Percentiles rank a stretch among this genome's conserved stretches.
These are phyloP conservation scores for Hemisphaericaspora xylanilytica DNA, from an alignment of 1,139 yeast species.

Conservation along the genomic window DNA sequence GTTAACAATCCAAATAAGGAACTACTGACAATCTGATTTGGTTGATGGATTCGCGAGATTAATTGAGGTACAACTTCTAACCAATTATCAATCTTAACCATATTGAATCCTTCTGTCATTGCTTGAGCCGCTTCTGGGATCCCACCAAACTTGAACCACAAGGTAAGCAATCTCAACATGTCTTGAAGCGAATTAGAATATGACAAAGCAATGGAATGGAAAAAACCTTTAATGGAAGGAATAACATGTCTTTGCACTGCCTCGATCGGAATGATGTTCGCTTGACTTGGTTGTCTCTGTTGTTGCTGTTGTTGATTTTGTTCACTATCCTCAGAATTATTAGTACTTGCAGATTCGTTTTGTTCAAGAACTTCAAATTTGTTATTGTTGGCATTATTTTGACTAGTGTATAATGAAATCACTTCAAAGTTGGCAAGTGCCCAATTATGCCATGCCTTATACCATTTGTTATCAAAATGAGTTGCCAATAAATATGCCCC, in stretches of 20 bases:
- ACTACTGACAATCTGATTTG: conserved; percentile 78
- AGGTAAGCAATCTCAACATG: conserved; percentile 79
- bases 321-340: conserved; percentile 19
- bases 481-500: conserved; percentile 94
- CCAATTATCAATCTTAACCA: conserved; percentile 93
- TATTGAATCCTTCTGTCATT: conserved; percentile 83
- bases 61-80: conserved; percentile 92
- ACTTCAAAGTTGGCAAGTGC: conserved; percentile 97
- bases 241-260: conserved; percentile 82
- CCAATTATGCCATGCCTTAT: conserved; percentile 99
- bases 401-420: conserved; percentile 62
- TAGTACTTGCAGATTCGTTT: conserved; percentile 15
- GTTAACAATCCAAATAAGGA: conserved; percentile 78
- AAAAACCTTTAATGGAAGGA: conserved; percentile 93
- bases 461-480: conserved; percentile 90
- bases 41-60: conserved; percentile 95
- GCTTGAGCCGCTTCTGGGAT: conserved; percentile 88
- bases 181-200: conserved; percentile 88
- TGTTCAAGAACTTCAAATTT: conserved; percentile 15
- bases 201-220: conserved; percentile 89
- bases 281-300: conserved; percentile 6
- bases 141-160: conserved; percentile 97
- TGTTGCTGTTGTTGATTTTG: conserved; percentile 15
- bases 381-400: conserved; percentile 23
- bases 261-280: conserved; percentile 47